Evolutionary conservation across 768 basidiomycete genomes (phyloP).

Genomic region (Suillus ampliporus): DNA sequence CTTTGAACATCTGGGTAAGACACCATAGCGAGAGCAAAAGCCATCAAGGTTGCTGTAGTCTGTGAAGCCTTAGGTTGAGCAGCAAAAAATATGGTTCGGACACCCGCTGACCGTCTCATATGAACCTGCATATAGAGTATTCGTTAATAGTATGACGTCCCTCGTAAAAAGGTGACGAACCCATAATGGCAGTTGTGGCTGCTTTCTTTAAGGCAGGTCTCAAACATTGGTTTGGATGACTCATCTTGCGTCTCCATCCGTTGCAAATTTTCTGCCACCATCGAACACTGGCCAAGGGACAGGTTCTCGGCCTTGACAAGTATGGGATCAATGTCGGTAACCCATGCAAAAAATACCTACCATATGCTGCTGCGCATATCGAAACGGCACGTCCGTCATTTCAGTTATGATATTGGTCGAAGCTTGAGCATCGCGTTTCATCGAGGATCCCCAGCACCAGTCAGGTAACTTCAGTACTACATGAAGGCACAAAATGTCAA

Average conservation of each 20-base stretch:
- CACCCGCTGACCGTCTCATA: slow-evolving; percentile 23
- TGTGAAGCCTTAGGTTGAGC: slow-evolving; percentile 9
- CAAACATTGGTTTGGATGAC: slow-evolving; percentile 3
- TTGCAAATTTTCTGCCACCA: slow-evolving; percentile 18
- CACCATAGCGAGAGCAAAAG: slow-evolving; percentile 10
- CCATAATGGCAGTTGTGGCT: slow-evolving; percentile 16
- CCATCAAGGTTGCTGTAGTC: slow-evolving; percentile 17
- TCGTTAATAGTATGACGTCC: background rate
- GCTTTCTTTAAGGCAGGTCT: slow-evolving; percentile 16
- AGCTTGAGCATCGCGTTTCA: slow-evolving; percentile 11
- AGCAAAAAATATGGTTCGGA: background rate
- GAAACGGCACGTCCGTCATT: slow-evolving; percentile 11
- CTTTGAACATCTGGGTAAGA: slow-evolving; percentile 16
- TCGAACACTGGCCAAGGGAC: background rate
- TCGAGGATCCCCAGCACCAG: slow-evolving; percentile 15
- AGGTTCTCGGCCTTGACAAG: background rate
- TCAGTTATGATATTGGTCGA: background rate
- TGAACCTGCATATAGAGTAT: slow-evolving; percentile 17
- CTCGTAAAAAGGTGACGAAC: slow-evolving; percentile 10
- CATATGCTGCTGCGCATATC: slow-evolving; percentile 15
- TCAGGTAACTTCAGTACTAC: slow-evolving; percentile 16
- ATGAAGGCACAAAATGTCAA: background rate
- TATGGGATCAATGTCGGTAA: background rate
- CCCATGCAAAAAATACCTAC: background rate
- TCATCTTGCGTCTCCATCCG: slow-evolving; percentile 21